These are phyloP conservation scores for Zasmidium cellare DNA, from an alignment of 2,329 filamentous ascomycete species.

Conservation along the genomic window DNA sequence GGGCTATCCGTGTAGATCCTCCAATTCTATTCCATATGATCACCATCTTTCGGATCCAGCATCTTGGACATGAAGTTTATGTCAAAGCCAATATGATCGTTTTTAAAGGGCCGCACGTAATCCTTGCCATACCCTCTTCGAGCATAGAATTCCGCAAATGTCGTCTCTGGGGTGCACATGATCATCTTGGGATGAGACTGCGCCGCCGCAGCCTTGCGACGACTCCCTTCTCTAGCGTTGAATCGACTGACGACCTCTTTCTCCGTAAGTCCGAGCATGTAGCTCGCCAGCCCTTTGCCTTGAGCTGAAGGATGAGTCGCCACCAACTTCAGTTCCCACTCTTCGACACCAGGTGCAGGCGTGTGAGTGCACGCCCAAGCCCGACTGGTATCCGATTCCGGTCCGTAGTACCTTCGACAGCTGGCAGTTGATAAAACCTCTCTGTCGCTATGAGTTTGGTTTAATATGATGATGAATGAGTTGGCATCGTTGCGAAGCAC, in stretches of 20 bases:
- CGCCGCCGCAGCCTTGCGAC: neutral
- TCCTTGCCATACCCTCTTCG: conserved; percentile 15
- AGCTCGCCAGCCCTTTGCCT: conserved; percentile 13
- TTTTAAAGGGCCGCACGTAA: neutral
- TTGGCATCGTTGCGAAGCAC: conserved; percentile 12
- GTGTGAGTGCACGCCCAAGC: conserved; percentile 12
- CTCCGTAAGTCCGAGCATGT: conserved; percentile 15
- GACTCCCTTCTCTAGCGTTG: too few species aligned
- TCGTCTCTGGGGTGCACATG: conserved; percentile 12
- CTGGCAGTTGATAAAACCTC: conserved; percentile 18
- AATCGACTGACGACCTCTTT: conserved; percentile 7
- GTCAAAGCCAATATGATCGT: conserved; percentile 7
- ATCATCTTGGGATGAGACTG: conserved; percentile 4
- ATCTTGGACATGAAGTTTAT: conserved; percentile 16
- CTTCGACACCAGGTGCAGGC: conserved; percentile 12
- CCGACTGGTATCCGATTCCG: neutral
- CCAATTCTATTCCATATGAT: too few species aligned
- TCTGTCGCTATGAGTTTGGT: neutral
- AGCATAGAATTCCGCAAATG: conserved; percentile 13
- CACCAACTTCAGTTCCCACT: conserved; percentile 18
- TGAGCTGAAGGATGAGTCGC: conserved; percentile 8
- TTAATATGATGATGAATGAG: conserved; percentile 15
- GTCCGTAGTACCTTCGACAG: conserved; percentile 14
- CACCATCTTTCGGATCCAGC: too few species aligned
- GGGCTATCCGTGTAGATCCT: too few species aligned